Conservation (phyloP, 2,329 filamentous ascomycete genomes). For the Dactylellina leptospora region DNA sequence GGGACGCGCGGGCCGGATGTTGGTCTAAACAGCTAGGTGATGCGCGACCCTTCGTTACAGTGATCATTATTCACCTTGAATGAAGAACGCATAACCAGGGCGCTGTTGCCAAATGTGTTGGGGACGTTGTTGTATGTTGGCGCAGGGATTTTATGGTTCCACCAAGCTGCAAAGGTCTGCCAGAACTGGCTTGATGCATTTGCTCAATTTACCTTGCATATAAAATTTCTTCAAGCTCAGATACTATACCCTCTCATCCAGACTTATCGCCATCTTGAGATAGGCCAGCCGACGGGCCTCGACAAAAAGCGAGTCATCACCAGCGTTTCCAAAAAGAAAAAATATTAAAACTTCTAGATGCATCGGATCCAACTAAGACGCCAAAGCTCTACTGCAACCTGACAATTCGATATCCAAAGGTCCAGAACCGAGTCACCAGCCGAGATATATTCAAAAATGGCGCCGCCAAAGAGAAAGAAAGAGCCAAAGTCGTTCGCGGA, state of each 20-base stretch:
- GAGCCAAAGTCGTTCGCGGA: slow-evolving; percentile 12
- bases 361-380: too few species aligned
- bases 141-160: slow-evolving; percentile 40
- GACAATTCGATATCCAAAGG: too few species aligned
- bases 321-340: neutral
- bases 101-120: neutral
- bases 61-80: too few species aligned
- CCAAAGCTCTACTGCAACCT: too few species aligned
- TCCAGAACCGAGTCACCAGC: neutral
- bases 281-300: slow-evolving; percentile 1
- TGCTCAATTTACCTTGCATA: slow-evolving; percentile 36
- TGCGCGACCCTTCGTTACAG: too few species aligned
- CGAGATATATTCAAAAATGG: slow-evolving; percentile 14
- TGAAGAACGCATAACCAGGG: too few species aligned
- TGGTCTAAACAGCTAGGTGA: too few species aligned
- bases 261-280: slow-evolving; percentile 17
- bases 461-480: slow-evolving; percentile 31
- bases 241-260: slow-evolving; percentile 10
- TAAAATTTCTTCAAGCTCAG: slow-evolving; percentile 45
- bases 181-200: slow-evolving; percentile 23
- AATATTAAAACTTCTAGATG: too few species aligned
- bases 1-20: too few species aligned
- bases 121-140: slow-evolving; percentile 33
- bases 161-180: slow-evolving; percentile 22
- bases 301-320: neutral